phyloP scores from a whole-genome alignment of 441 rosid species.

The California macrophylla region DNA sequence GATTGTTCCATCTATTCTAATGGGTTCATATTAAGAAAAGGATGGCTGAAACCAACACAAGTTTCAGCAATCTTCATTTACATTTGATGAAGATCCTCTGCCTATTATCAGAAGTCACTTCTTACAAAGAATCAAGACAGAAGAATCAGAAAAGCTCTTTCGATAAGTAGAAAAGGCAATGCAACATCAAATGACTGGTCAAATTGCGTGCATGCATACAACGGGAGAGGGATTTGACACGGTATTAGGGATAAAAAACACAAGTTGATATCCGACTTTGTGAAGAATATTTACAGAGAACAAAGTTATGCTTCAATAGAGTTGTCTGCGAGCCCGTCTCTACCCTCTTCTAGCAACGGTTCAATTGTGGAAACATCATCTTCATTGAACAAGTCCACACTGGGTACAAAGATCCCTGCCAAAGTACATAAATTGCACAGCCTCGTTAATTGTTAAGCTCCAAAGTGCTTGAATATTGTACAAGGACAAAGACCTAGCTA shows the following conservation, averaged over 20 bases:
- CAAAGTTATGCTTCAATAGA: conserved; percentile 16
- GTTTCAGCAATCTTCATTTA: no score
- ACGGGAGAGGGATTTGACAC: neutral
- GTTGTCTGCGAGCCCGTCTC: conserved; percentile 1
- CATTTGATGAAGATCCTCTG: no score
- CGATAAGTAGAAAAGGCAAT: no score
- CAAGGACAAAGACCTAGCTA: no score
- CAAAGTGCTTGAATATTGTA: neutral
- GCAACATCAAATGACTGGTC: no score
- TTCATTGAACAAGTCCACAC: conserved; percentile 44
- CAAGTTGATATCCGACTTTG: neutral
- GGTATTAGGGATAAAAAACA: neutral
- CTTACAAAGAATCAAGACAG: no score
- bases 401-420: conserved; percentile 51
- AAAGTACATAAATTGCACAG: conserved; percentile 15
- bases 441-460: neutral
- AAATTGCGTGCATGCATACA: neutral
- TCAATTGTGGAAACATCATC: conserved; percentile 19
- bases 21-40: no score
- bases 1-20: no score
- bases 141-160: no score
- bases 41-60: no score
- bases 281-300: neutral
- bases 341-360: conserved; percentile 38
- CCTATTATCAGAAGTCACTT: no score